phyloP scores from a whole-genome alignment of 192 early-diverging fungal species.

The Backusella westeae region DNA sequence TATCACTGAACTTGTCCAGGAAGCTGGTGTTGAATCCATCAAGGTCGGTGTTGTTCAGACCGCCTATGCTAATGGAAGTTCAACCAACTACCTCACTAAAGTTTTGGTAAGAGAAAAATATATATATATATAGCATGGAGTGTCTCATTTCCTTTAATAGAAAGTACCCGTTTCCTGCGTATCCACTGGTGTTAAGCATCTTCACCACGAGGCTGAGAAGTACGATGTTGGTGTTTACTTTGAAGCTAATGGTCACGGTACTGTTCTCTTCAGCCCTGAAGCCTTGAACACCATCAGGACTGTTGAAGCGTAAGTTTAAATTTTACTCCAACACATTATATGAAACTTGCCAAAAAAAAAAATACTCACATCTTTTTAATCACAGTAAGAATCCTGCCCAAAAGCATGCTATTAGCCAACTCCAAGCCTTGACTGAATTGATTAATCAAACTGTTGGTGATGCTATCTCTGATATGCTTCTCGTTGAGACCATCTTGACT shows the following conservation, averaged over 20 bases:
- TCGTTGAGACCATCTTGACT: constrained; percentile 91
- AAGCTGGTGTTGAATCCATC: constrained; percentile 75
- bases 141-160: constrained; percentile 34
- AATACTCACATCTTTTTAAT: not conserved
- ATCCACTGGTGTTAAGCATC: constrained; percentile 97
- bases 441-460: constrained; percentile 99
- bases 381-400: constrained; percentile 69
- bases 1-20: constrained; percentile 85
- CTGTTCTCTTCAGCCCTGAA: constrained; percentile 87
- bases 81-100: constrained; percentile 89
- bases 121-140: not conserved
- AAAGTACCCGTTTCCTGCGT: constrained; percentile 95
- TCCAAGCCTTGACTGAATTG: constrained; percentile 84
- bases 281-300: constrained; percentile 76
- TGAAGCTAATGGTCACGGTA: constrained; percentile 99
- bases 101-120: constrained; percentile 59
- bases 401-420: constrained; percentile 71
- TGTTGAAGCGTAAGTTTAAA: constrained; percentile 50
- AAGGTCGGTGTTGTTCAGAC: constrained; percentile 98
- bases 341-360: not conserved
- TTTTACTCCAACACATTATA: not conserved
- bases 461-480: constrained; percentile 94
- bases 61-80: constrained; percentile 98
- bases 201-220: constrained; percentile 97
- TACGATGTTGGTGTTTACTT: constrained; percentile 99